Evolutionary conservation across 2,329 filamentous ascomycete species (phyloP).

Genomic region (Tolypocladium ophioglossoides): DNA sequence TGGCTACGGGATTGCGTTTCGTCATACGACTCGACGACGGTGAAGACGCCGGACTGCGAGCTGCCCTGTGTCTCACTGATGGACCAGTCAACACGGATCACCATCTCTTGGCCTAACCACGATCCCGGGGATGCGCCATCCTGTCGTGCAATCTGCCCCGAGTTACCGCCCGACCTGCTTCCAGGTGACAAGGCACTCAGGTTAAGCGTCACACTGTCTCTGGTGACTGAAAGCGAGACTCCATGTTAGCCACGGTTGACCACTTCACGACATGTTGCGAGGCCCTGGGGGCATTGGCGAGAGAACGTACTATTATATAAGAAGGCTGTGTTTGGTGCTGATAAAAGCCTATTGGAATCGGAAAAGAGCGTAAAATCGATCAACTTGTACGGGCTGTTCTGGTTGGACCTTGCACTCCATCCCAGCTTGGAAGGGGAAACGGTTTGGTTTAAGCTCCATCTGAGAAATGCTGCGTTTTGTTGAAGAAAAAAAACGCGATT

Average conservation of each 20-base stretch:
- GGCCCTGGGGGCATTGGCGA: neutral
- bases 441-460: neutral
- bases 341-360: too few species aligned
- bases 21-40: neutral
- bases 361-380: neutral
- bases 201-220: neutral
- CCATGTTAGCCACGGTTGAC: neutral
- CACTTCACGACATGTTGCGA: neutral
- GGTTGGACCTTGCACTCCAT: neutral
- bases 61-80: neutral
- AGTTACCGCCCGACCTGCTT: neutral
- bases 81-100: conserved; percentile 6
- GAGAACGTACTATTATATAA: neutral
- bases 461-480: too few species aligned
- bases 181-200: neutral
- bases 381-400: neutral
- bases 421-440: neutral
- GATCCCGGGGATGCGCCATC: neutral
- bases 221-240: neutral
- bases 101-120: neutral
- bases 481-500: neutral
- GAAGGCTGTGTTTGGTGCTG: too few species aligned
- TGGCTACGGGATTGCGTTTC: rapidly evolving
- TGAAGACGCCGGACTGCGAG: conserved; percentile 10
- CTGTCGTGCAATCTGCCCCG: neutral